A percentile compares a stretch with the other conserved stretches of the same genome.
These are phyloP conservation scores for Coemansia sp. DNA, from an alignment of 192 early-diverging fungal genomes.

Conservation along the genomic window DNA sequence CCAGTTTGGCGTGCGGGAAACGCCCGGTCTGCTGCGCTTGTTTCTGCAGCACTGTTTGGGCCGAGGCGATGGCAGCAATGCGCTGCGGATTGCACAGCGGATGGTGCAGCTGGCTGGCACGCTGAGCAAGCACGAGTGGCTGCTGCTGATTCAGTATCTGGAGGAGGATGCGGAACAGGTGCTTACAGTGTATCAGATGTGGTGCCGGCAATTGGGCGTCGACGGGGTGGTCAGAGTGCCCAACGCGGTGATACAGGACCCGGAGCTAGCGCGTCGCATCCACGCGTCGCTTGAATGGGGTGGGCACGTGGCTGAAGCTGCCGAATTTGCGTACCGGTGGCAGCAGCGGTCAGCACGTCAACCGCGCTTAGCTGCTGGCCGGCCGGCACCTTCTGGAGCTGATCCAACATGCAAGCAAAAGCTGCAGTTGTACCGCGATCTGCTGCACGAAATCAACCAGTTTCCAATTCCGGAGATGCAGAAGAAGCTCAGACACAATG, in stretches of 20 bases:
- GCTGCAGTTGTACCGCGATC: conserved; percentile 16
- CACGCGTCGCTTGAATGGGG: background rate
- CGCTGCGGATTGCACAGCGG: background rate
- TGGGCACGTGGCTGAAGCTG: background rate
- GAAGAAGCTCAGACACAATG: conserved; percentile 29
- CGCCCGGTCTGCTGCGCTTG: background rate
- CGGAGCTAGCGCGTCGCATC: background rate
- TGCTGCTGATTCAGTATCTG: conserved; percentile 2
- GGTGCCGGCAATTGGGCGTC: background rate
- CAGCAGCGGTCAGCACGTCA: no score
- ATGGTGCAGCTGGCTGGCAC: conserved; percentile 8
- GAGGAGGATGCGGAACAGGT: background rate
- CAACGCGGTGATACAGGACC: background rate
- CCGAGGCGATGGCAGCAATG: background rate
- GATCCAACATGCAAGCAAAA: background rate
- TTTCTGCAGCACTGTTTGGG: conserved; percentile 9
- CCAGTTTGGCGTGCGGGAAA: conserved; percentile 4
- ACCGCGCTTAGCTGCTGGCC: background rate
- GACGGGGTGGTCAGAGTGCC: background rate
- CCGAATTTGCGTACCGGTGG: no score
- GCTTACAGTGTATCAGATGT: background rate
- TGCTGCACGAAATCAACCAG: conserved; percentile 7
- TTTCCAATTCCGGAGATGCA: conserved; percentile 25
- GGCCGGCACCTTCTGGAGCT: background rate
- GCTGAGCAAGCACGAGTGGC: conserved; percentile 9